A percentile compares a stretch with the other conserved stretches of the same genome.
Conservation (phyloP, 495 filamentous ascomycete species). For the Evansstolkia leycettana region DNA sequence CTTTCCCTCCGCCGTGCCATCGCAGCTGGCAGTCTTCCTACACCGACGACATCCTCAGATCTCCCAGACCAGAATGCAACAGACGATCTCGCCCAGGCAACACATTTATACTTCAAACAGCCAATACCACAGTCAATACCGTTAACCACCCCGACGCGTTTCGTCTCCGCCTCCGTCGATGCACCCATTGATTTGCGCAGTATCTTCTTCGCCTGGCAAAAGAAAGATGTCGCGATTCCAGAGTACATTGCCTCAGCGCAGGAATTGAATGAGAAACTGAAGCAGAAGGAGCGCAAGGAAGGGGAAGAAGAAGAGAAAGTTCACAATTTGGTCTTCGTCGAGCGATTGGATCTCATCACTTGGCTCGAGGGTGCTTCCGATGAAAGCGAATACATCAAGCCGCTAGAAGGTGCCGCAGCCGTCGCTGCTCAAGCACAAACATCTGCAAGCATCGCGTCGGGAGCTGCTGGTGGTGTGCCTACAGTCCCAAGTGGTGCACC, state of each 20-base stretch:
- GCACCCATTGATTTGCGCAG: slow-evolving; percentile 76
- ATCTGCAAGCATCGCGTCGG: slow-evolving; percentile 30
- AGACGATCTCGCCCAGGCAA: slow-evolving; percentile 59
- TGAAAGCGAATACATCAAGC: slow-evolving; percentile 84
- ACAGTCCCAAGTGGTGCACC: slow-evolving; percentile 30
- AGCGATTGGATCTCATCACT: slow-evolving; percentile 77
- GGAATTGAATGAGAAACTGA: slow-evolving; percentile 68
- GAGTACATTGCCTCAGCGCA: slow-evolving; percentile 81
- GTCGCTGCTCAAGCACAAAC: slow-evolving; percentile 24
- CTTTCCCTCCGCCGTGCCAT: slow-evolving; percentile 70
- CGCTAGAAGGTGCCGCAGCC: slow-evolving; percentile 49
- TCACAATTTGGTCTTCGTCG: slow-evolving; percentile 78
- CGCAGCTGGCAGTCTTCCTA: slow-evolving; percentile 48
- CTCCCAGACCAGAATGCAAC: slow-evolving; percentile 29
- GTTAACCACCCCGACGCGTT: slow-evolving; percentile 70
- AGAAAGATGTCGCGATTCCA: slow-evolving; percentile 74
- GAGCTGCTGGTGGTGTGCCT: slow-evolving; percentile 27
- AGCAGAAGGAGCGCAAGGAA: slow-evolving; percentile 37
- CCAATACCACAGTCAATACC: slow-evolving; percentile 52
- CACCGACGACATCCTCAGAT: slow-evolving; percentile 56
- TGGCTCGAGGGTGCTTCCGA: slow-evolving; percentile 86
- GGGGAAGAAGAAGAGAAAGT: slow-evolving; percentile 41
- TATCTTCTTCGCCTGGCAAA: slow-evolving; percentile 90
- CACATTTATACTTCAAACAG: slow-evolving; percentile 65
- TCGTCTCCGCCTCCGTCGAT: slow-evolving; percentile 48